Evolutionary conservation across 805 yeast species (phyloP).

Genomic region (Barnettozyma sucrosica): DNA sequence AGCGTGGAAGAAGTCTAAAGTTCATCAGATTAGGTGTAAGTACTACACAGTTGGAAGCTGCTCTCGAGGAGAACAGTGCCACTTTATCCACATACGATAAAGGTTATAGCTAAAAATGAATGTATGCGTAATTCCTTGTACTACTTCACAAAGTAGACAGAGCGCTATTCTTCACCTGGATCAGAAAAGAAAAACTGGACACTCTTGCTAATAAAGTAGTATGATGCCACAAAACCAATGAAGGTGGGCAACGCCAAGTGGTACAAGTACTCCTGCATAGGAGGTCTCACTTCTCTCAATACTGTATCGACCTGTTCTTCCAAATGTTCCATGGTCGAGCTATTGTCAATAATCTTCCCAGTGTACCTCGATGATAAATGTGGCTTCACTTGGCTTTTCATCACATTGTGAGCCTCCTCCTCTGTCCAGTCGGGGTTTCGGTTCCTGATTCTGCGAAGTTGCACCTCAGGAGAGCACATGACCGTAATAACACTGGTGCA

Average conservation of each 20-base stretch:
- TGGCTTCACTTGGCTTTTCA: slow-evolving; percentile 69
- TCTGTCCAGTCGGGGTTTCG: slow-evolving; percentile 63
- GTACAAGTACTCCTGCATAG: slow-evolving; percentile 8
- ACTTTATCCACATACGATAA: slow-evolving; percentile 6
- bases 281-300: slow-evolving; percentile 8
- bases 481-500: slow-evolving; percentile 75
- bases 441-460: slow-evolving; percentile 52
- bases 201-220: slow-evolving; percentile 1
- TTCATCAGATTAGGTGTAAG: slow-evolving; percentile 1
- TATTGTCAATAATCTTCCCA: slow-evolving; percentile 66
- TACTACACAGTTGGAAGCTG: not conserved
- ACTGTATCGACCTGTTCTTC: slow-evolving; percentile 37
- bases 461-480: slow-evolving; percentile 50
- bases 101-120: not conserved
- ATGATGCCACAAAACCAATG: slow-evolving; percentile 3
- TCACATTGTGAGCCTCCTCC: slow-evolving; percentile 68
- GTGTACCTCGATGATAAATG: slow-evolving; percentile 51
- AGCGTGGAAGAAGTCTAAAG: not conserved
- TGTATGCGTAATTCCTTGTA: not conserved
- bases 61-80: slow-evolving; percentile 8
- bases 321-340: slow-evolving; percentile 39
- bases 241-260: slow-evolving; percentile 6
- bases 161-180: slow-evolving; percentile 9
- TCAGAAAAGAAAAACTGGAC: slow-evolving; percentile 8
- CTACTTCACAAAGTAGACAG: not conserved